A percentile compares a stretch with the other conserved stretches of the same genome.
These are phyloP conservation scores for Cutaneotrichosporon dermatis DNA, from an alignment of 1,284 basidiomycete genomes.

Conservation along the genomic window DNA sequence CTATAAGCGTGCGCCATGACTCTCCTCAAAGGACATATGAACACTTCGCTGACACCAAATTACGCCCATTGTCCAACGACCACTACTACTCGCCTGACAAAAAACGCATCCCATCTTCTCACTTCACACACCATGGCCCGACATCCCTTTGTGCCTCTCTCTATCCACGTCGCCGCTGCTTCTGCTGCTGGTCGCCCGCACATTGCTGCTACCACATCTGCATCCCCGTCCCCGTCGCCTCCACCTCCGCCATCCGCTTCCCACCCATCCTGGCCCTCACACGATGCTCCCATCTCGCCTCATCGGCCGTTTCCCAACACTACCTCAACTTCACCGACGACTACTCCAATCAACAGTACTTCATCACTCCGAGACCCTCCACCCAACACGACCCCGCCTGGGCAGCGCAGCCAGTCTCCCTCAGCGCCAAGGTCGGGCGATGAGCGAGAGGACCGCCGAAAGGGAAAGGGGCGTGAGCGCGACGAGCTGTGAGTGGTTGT, in stretches of 20 bases:
- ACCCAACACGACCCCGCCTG: slow-evolving; percentile 27
- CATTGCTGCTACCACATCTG: background rate
- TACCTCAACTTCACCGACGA: background rate
- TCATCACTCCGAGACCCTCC: slow-evolving; percentile 33
- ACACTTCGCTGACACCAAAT: too few species aligned
- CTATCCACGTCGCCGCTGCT: background rate
- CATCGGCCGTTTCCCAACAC: background rate
- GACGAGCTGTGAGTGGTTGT: slow-evolving; percentile 18
- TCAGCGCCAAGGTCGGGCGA: slow-evolving; percentile 10
- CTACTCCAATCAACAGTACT: slow-evolving; percentile 22
- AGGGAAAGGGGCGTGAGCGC: slow-evolving; percentile 20
- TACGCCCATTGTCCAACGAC: too few species aligned
- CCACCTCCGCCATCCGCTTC: background rate
- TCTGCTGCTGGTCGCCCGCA: background rate
- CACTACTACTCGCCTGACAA: too few species aligned
- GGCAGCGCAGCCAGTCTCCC: slow-evolving; percentile 19
- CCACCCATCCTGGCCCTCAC: background rate
- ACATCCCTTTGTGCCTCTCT: background rate
- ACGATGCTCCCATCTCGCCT: background rate
- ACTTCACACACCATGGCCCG: background rate
- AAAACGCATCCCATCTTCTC: too few species aligned
- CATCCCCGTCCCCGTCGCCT: background rate
- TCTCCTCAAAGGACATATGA: too few species aligned
- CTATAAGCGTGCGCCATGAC: too few species aligned
- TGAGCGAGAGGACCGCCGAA: slow-evolving; percentile 8